Percentiles rank a stretch among this genome's conserved stretches.
Evolutionary conservation across 306 rosid genomes (phyloP).

Genomic region (Glycine tomentella): DNA sequence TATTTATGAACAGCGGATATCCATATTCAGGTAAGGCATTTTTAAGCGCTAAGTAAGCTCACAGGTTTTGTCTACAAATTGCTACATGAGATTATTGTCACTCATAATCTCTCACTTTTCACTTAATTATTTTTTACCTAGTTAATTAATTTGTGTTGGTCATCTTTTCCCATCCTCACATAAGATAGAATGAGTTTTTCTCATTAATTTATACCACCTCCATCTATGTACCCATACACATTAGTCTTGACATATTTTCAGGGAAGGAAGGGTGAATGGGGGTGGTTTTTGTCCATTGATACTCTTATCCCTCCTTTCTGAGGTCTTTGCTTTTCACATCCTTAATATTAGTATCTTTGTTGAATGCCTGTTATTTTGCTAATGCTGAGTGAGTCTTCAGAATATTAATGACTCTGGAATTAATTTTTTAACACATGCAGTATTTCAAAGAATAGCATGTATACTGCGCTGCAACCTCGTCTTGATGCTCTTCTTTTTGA

Average conservation of each 20-base stretch:
- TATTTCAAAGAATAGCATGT: conserved; percentile 90
- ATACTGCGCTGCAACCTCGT: conserved; percentile 82
- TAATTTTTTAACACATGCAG: conserved; percentile 57
- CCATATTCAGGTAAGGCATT: no score
- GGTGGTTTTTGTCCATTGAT: background rate
- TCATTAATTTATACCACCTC: no score
- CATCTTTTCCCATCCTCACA: no score
- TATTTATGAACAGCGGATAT: no score
- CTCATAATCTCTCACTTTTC: no score
- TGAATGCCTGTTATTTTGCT: conserved; percentile 21
- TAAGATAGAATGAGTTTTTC: no score
- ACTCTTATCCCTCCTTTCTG: background rate
- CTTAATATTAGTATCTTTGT: conserved; percentile 22
- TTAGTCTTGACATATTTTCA: background rate
- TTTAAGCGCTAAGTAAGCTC: no score
- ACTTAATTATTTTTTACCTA: no score
- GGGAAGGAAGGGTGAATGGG: background rate
- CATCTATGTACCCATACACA: background rate
- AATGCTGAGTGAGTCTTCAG: conserved; percentile 4
- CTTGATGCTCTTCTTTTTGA: conserved; percentile 92
- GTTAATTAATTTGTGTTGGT: no score
- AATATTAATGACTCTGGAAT: conserved; percentile 29
- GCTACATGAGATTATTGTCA: no score
- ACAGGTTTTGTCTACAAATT: no score
- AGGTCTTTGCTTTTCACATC: background rate